Evolutionary conservation across 495 filamentous ascomycete species (phyloP).

Genomic region (Parmelia sp.): DNA sequence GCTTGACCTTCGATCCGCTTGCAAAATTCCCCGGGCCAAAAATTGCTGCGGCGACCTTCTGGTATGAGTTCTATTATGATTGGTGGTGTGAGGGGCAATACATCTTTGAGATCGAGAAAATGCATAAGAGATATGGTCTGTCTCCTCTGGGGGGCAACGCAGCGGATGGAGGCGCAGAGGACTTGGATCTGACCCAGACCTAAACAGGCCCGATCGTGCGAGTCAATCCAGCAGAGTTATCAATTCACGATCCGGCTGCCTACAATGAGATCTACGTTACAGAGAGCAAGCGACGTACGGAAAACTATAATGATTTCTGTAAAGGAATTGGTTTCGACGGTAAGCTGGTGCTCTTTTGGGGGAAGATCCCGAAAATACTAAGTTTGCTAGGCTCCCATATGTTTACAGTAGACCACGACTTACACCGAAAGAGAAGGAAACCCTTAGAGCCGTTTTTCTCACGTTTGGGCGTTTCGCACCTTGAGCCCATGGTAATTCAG

Average conservation of each 20-base stretch:
- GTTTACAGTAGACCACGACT: constrained; percentile 5
- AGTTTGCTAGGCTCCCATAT: constrained; percentile 13
- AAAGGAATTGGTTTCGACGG: constrained; percentile 1
- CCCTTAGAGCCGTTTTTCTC: constrained; percentile 22
- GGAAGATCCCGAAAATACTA: not conserved
- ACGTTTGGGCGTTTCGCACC: not conserved
- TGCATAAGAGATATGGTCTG: constrained; percentile 4
- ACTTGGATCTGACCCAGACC: too few species aligned
- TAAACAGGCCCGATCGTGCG: constrained; percentile 23
- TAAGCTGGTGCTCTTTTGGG: too few species aligned
- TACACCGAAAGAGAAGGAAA: constrained; percentile 12
- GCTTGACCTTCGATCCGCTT: not conserved
- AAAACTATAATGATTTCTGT: not conserved
- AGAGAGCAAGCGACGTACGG: constrained; percentile 26
- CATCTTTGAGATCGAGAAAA: constrained; percentile 1
- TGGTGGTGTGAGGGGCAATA: not conserved
- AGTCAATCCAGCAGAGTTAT: constrained; percentile 21
- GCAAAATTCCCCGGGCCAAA: not conserved
- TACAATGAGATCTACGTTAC: constrained; percentile 28
- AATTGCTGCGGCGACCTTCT: not conserved
- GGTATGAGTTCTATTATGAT: constrained; percentile 9
- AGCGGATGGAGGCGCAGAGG: too few species aligned
- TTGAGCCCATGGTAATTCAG: not conserved
- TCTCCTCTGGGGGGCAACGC: too few species aligned
- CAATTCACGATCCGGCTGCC: constrained; percentile 15